phyloP scores from a whole-genome alignment of 176 grass and related monocot species.

The Rhynchospora tenuis region DNA sequence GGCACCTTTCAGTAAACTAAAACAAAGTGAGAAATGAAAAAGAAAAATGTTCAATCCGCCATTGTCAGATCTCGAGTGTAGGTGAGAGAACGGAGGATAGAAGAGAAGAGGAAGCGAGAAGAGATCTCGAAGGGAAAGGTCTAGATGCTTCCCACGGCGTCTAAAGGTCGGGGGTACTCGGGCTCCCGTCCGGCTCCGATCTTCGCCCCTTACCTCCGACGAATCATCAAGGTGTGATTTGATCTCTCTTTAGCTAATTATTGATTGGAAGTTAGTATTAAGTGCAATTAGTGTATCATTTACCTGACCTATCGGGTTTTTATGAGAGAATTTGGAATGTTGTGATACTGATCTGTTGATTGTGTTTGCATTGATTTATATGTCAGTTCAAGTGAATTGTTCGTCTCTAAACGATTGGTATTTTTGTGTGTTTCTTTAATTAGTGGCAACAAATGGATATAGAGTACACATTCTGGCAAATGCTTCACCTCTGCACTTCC shows the following conservation, averaged over 20 bases:
- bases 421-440: slow-evolving; percentile 33
- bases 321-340: background rate
- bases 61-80: slow-evolving; percentile 19
- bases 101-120: background rate
- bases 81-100: background rate
- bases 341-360: background rate
- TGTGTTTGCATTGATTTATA: background rate
- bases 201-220: slow-evolving; percentile 77
- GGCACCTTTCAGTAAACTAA: background rate
- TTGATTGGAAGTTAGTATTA: background rate
- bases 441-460: slow-evolving; percentile 99
- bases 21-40: background rate
- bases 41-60: slow-evolving; percentile 10
- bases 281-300: background rate
- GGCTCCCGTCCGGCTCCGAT: slow-evolving; percentile 44
- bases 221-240: slow-evolving; percentile 78
- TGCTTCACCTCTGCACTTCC: slow-evolving; percentile 99
- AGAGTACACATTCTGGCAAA: slow-evolving; percentile 99
- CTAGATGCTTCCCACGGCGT: slow-evolving; percentile 82
- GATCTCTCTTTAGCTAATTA: background rate
- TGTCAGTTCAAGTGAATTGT: background rate
- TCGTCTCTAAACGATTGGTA: background rate
- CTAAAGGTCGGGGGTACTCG: slow-evolving; percentile 50
- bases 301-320: background rate
- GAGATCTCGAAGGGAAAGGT: slow-evolving; percentile 11